Evolutionary conservation across 805 yeast species (phyloP).

Genomic region (Metahyphopichia silvanorum): DNA sequence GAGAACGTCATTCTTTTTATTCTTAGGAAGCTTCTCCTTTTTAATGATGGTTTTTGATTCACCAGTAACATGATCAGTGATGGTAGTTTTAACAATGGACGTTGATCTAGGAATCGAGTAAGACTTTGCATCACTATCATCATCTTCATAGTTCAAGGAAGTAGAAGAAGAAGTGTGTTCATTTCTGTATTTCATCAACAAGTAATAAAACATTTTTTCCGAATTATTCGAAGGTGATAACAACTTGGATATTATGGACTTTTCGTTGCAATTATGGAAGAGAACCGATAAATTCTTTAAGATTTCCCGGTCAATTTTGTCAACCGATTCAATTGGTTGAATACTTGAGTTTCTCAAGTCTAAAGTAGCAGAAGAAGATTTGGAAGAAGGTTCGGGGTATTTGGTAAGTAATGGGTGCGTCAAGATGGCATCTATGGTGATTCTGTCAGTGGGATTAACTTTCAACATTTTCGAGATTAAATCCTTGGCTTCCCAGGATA

Average conservation of each 20-base stretch:
- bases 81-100: conserved; percentile 40
- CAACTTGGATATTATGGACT: conserved; percentile 50
- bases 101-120: conserved; percentile 35
- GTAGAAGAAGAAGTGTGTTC: conserved; percentile 47
- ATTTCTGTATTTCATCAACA: conserved; percentile 68
- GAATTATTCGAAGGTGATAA: conserved; percentile 57
- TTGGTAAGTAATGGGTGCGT: conserved; percentile 79
- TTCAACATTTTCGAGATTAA: conserved; percentile 75
- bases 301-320: conserved; percentile 70
- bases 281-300: conserved; percentile 71
- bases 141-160: conserved; percentile 21
- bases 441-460: conserved; percentile 78
- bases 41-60: conserved; percentile 20
- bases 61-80: conserved; percentile 23
- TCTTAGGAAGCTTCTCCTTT: conserved; percentile 3
- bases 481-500: conserved; percentile 84
- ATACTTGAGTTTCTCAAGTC: conserved; percentile 19
- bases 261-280: conserved; percentile 73
- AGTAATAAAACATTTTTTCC: conserved; percentile 78
- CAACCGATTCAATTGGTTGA: conserved; percentile 32
- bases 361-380: conserved; percentile 9
- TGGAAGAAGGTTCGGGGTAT: conserved; percentile 51
- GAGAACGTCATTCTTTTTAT: conserved; percentile 13
- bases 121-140: conserved; percentile 6
- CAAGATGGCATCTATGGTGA: conserved; percentile 71